Evolutionary conservation across 345 rosid species (phyloP), one percentile per base, ranked within the genome.

Genomic region (Hibiscus mutabilis): DNA sequence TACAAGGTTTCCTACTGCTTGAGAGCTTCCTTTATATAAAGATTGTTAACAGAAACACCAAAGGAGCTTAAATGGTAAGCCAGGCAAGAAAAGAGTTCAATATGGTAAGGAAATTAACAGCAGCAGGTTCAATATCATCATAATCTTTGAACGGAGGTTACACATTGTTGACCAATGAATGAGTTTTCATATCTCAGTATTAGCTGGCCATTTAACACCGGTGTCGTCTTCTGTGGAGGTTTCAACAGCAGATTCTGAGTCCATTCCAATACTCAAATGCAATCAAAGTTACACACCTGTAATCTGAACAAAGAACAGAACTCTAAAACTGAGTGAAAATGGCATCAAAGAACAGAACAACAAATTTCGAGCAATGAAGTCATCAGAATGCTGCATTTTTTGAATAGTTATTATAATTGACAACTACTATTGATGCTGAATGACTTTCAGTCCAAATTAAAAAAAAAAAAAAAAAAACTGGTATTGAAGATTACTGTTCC

Each of bases 241-340:
- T 68, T 71, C 78, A 52, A 35, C 22, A 42, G 73, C 82, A 40
- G 87, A 76, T 74, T 75, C 82, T 9, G 80, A 74, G 33, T 86
- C 87, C 96, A 91, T 88, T 56, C 22, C 19, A 44, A 58, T 55
- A 56, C 61, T 21, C 47, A 21, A 55, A 56, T 7, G 40, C 24
- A 47, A 56, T 16, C 62, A 61, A 63, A 35, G 59, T 73, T 60
- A 56, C 46, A 18, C n/a, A n/a, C n/a, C 27, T 29, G 35, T 35
- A 60, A 40, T 76, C 27, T n/a, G 2, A 3, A 60, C 25, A 11
- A 37, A 51, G 68, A 55, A 25, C 52, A 57, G 37, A 59, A 42
- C 25, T 19, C 9, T 57, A 58, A 58, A 18, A 3, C 2, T 35
- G 66, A 61, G 22, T n/a, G 33, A 37, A 37, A 16, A 61, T 60